Evolutionary conservation across 2,329 filamentous ascomycete species (phyloP).

Genomic region (Ilyonectria destructans): DNA sequence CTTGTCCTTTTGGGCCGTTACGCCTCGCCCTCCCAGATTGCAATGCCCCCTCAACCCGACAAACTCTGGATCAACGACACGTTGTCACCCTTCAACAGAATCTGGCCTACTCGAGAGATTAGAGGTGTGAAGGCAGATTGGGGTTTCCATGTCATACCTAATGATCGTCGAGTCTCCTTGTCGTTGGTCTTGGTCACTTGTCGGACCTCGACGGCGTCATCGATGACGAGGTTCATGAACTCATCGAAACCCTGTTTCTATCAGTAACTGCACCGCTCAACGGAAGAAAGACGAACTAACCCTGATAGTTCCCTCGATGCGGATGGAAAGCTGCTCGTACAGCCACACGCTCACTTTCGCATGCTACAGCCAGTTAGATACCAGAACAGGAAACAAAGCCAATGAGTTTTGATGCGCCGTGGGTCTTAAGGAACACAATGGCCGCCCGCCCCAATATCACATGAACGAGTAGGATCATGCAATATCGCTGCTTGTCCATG

Average conservation of each 20-base stretch:
- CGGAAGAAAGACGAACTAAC: conserved; percentile 67
- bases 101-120: conserved; percentile 76
- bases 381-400: background rate
- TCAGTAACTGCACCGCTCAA: conserved; percentile 14
- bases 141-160: conserved; percentile 72
- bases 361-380: conserved; percentile 65
- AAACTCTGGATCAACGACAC: conserved; percentile 83
- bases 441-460: background rate
- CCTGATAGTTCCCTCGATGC: conserved; percentile 97
- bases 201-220: conserved; percentile 95
- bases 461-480: background rate
- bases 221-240: conserved; percentile 98
- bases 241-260: conserved; percentile 91
- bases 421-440: conserved; percentile 17
- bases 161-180: conserved; percentile 82
- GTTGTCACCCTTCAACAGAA: conserved; percentile 90
- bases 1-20: conserved; percentile 25
- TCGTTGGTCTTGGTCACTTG: conserved; percentile 84
- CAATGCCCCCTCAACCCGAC: conserved; percentile 47
- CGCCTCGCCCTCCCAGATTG: conserved; percentile 15
- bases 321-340: conserved; percentile 93
- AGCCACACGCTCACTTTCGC: conserved; percentile 95
- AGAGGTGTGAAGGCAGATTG: conserved; percentile 36
- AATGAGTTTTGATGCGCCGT: background rate
- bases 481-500: too few relatives aligned